Conservation (phyloP, 805 yeast genomes). For the Wickerhamomyces rabaulensis region DNA sequence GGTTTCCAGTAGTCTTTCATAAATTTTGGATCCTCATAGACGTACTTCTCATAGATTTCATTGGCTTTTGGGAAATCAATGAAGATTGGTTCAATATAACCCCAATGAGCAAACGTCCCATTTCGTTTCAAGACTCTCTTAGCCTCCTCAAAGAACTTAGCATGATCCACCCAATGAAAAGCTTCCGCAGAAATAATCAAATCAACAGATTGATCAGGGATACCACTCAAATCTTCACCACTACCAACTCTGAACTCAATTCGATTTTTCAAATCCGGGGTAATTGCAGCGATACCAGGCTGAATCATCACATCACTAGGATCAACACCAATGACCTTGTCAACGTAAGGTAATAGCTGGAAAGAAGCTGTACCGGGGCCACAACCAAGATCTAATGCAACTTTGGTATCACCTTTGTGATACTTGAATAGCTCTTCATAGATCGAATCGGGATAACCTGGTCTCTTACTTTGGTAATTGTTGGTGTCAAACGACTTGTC, state of each 20-base stretch:
- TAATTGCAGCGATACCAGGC: constrained; percentile 28
- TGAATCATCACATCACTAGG: constrained; percentile 48
- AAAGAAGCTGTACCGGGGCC: constrained; percentile 68
- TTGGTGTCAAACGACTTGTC: constrained; percentile 43
- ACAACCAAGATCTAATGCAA: constrained; percentile 60
- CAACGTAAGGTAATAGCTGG: constrained; percentile 39
- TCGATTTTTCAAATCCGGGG: constrained; percentile 13
- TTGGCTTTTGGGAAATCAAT: constrained; percentile 49
- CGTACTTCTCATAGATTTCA: constrained; percentile 47
- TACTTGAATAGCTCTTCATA: constrained; percentile 36
- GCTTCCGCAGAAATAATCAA: constrained; percentile 66
- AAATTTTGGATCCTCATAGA: constrained; percentile 39
- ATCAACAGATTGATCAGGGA: constrained; percentile 37
- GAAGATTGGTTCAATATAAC: constrained; percentile 65
- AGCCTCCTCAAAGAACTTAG: constrained; percentile 43
- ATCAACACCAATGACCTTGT: constrained; percentile 51
- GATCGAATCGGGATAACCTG: constrained; percentile 54
- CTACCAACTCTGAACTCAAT: constrained; percentile 16
- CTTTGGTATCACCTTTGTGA: constrained; percentile 28
- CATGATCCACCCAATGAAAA: constrained; percentile 69
- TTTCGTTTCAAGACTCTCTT: constrained; percentile 43
- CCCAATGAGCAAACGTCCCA: constrained; percentile 70
- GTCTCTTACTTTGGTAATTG: constrained; percentile 50
- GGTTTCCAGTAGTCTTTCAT: constrained; percentile 72
- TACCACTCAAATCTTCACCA: constrained; percentile 24